Evolutionary conservation across 1,284 basidiomycete genomes (phyloP), one percentile per base, ranked within the genome.

Genomic region (Trichosporon sp.): DNA sequence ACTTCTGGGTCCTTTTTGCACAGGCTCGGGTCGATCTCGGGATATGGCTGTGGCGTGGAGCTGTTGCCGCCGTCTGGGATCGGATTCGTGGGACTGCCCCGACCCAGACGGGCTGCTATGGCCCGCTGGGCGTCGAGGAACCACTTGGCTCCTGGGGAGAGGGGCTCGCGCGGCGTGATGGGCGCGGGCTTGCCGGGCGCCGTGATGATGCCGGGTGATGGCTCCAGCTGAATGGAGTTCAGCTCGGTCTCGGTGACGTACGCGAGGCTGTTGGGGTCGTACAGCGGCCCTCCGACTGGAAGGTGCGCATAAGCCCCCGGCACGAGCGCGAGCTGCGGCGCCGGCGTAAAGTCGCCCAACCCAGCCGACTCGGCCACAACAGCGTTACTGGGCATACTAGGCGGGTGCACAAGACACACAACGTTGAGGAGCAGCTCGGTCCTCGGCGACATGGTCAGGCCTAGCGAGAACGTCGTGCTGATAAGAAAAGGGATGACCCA

Each of bases 1-100:
- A 92, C 88, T 6, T 84, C 82, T 0, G 89, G 88, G 73, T 92
- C 89, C 23, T 85, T 81, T 27, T 87, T 85, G 73, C 91, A 94
- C 34, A 74, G 57, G 44, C 69, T 59, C 14, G 79, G 78, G 66
- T 81, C 80, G 63, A 81, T 78, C 58, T 74, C 75, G 31, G 65
- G 66, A 63, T 68, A 78, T 7, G 70, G 75, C 19, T 54, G 31
- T 27, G 62, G 44, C 16, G 52, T 8, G 44, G 49, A 33, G 49
- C 36, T 37, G 36, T 44, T 44, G 40, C 23, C 40, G 6, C 40
- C 40, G 40, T 49, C 59, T 2, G 57, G 49, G 34, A 33, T 11
- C 46, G 57, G 25, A 32, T n/a, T 37, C 33, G 27, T 6, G 16
- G 34, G 25, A 25, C 11, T 27, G 31, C 9, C n/a, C 54, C 21